Conservation (phyloP, 345 rosid genomes). For the Erucastrum elatum region DNA sequence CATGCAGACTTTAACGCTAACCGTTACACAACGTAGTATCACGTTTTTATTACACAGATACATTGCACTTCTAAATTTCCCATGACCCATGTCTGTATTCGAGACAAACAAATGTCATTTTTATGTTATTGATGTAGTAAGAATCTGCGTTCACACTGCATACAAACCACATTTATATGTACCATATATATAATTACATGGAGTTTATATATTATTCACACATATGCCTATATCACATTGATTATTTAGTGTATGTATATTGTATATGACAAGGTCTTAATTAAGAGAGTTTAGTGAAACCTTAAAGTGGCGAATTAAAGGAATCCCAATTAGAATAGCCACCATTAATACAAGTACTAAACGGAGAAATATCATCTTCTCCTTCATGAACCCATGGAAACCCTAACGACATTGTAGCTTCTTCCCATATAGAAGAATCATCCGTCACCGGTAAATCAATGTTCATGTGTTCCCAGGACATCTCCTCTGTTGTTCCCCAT, state of each 20-base stretch:
- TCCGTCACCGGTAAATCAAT: slow-evolving; percentile 58
- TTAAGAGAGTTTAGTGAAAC: slow-evolving; percentile 22
- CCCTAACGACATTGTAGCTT: slow-evolving; percentile 81
- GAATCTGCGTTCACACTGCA: slow-evolving; percentile 29
- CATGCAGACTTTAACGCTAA: background rate
- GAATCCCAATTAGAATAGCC: slow-evolving; percentile 54
- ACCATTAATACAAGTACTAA: slow-evolving; percentile 41
- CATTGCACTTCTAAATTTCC: slow-evolving; percentile 27
- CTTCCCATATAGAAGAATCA: slow-evolving; percentile 86
- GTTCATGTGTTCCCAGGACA: slow-evolving; percentile 56
- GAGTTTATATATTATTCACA: slow-evolving; percentile 17
- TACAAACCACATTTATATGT: slow-evolving; percentile 22
- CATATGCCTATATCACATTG: background rate
- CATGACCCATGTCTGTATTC: background rate
- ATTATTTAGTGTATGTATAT: slow-evolving; percentile 7
- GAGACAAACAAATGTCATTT: slow-evolving; percentile 23
- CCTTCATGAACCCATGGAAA: slow-evolving; percentile 56
- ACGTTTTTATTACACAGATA: slow-evolving; percentile 20
- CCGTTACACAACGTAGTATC: slow-evolving; percentile 28
- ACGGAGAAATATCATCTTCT: slow-evolving; percentile 42
- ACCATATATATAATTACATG: slow-evolving; percentile 15
- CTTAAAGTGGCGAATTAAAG: slow-evolving; percentile 59
- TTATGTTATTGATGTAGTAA: background rate
- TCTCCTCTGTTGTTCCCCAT: slow-evolving; percentile 41
- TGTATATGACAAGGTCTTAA: slow-evolving; percentile 27